Evolutionary conservation across 768 basidiomycete genomes (phyloP), one percentile per base, ranked within the genome.

Genomic region (Suillus weaverae): DNA sequence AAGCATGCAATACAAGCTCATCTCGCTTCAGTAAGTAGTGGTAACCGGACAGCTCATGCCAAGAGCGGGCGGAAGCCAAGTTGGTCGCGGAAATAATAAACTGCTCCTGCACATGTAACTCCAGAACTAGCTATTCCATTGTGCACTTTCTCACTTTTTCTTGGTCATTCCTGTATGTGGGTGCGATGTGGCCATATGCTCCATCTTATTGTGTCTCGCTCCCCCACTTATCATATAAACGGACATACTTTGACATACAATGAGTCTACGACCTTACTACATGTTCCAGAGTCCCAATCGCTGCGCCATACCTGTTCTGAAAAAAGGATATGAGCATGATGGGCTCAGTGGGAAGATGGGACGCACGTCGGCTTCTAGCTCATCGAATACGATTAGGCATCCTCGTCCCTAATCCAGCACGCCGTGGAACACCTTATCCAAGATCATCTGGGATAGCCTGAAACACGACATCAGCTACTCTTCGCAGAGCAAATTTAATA

Each of bases 371-470:
- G 86, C 86, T 71, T 92, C 90, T 1, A 87, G 86, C 75, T 94
- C 83, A 64, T 97, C 93, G 66, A 92, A 98, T n/a, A 99, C 88
- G 60, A 97, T 80, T 57, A 98, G 78, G 71, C 95, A 95, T 0
- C 95, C 95, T 3, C 93, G 85, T 33, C 94, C 95, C 75, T 99
- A 97, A 74, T 99, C 97, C n/a, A 99, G 83, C 1, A 99, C 95
- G 6, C 97, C 97, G 67, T 94, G 86, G 67, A 99, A 86, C 2
- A 96, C 87, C 70, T 96, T 96, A 78, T 98, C 97, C 43, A 98
- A 81, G 67, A 99, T 99, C 97, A 99, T 99, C 74, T 99, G 97
- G 38, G 92, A 95, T 33, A 99, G 79, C 74, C 96, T 97, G 69
- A 7, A 38, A 22, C 5, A 62, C 35, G 30, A 53, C 1, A 51